Conservation (phyloP, 257 asterid species). For the Gynochthodes officinalis region DNA sequence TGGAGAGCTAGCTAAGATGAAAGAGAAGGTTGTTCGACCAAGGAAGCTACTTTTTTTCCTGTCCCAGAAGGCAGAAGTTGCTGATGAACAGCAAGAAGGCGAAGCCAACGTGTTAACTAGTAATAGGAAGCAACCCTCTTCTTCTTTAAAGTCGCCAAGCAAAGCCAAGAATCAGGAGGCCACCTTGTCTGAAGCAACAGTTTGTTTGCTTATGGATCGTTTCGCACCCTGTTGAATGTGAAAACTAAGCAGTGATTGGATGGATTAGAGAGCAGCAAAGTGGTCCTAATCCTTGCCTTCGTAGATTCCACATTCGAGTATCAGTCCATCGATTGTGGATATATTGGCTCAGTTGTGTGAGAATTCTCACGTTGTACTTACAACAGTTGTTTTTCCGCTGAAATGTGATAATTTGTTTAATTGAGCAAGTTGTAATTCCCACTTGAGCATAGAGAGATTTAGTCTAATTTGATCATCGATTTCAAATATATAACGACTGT, state of each 20-base stretch:
- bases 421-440: not conserved
- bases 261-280: no score
- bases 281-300: no score
- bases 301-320: no score
- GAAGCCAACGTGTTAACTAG: slow-evolving; percentile 25
- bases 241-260: not conserved
- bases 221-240: slow-evolving; percentile 56
- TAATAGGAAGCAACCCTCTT: slow-evolving; percentile 24
- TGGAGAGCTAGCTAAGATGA: slow-evolving; percentile 51
- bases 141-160: slow-evolving; percentile 16
- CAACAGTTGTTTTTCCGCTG: not conserved
- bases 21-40: slow-evolving; percentile 42
- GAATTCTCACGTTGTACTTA: not conserved
- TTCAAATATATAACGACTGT: no score
- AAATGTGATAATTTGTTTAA: not conserved
- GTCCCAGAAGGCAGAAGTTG: slow-evolving; percentile 26
- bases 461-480: no score
- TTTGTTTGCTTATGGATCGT: slow-evolving; percentile 69
- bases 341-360: not conserved
- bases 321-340: no score
- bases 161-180: slow-evolving; percentile 27
- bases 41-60: slow-evolving; percentile 37
- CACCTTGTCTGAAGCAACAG: slow-evolving; percentile 47
- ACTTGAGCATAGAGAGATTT: no score
- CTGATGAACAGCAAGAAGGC: slow-evolving; percentile 11